Evolutionary conservation across 306 rosid species (phyloP).

Genomic region (Mimosa pudica): DNA sequence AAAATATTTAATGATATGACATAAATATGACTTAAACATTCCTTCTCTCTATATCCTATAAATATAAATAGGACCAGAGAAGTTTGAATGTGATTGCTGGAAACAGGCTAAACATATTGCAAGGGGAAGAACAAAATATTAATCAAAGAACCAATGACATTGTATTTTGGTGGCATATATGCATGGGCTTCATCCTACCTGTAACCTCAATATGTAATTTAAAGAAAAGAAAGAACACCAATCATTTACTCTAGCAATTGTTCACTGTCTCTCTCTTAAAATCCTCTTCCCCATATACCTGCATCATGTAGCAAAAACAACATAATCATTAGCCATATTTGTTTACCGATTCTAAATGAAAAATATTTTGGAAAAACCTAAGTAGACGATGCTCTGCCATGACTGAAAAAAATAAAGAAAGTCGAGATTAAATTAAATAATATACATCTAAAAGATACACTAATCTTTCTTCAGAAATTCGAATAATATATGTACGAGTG

Average conservation of each 20-base stretch:
- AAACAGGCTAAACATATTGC: too few relatives aligned
- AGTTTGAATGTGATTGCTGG: too few relatives aligned
- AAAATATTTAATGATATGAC: too few relatives aligned
- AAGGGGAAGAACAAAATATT: too few relatives aligned
- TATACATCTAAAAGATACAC: background rate
- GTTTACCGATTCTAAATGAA: background rate
- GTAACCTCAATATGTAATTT: too few relatives aligned
- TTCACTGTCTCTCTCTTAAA: background rate
- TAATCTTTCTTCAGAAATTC: background rate
- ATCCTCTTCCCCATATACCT: background rate
- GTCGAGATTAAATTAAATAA: too few relatives aligned
- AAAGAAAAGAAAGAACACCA: background rate
- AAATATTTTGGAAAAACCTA: background rate
- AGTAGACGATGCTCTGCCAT: background rate
- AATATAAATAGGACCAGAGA: too few relatives aligned
- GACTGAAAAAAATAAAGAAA: background rate
- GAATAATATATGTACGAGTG: background rate
- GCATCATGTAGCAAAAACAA: background rate
- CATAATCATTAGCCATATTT: background rate
- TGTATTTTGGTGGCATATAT: too few relatives aligned
- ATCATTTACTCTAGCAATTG: background rate
- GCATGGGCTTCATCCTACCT: too few relatives aligned
- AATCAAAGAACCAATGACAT: too few relatives aligned
- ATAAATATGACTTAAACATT: too few relatives aligned
- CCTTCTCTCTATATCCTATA: too few relatives aligned